Evolutionary conservation across 345 rosid species (phyloP), one percentile per base, ranked within the genome.

Genomic region (Limnanthes douglasii): DNA sequence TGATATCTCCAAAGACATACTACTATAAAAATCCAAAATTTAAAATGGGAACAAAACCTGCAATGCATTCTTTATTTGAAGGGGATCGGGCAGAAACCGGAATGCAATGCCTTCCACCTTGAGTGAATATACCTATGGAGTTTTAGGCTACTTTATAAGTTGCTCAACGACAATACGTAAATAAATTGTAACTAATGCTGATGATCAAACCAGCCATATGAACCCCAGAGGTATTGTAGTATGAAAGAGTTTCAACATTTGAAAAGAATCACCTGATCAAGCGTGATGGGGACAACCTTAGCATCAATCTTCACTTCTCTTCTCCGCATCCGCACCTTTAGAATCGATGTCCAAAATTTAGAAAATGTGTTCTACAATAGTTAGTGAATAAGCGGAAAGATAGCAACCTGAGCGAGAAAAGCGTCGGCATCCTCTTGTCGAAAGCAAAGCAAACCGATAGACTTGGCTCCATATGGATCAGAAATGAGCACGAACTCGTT

Each of bases 101-200:
- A 88, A 88, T 5, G 95, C 83, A 60, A 88, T 79, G 36, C 97
- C 95, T 52, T 83, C 95, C 8, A 83, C 93, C 68, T 88, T 88
- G 59, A 82, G 45, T 68, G 69, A 61, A 62, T 75, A 88, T 4
- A 82, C 88, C 94, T 82, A 62, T 7, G 35, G 50, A 2, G 31
- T 37, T 31, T 33, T 19, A 43, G 32, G 20, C 27, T 25, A 16
- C 8, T 3, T 0, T 6, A 9, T 16, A 26, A 11, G 9, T 21
- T 0, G 25, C 34, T 15, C 34, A 31, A 9, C 31, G 19, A 12
- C 13, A 6, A 9, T n/a, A 46, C 14, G 39, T 46, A 23, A 3
- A 21, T n/a, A n/a, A n/a, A n/a, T n/a, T 34, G 34, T 27, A 35
- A 46, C 28, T 31, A 29, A 25, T 0, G 1, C 34, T 26, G 11